A percentile compares a stretch with the other conserved stretches of the same genome.
phyloP scores from a whole-genome alignment of 139 green algal species.

The Prasinococcaceae sp. region DNA sequence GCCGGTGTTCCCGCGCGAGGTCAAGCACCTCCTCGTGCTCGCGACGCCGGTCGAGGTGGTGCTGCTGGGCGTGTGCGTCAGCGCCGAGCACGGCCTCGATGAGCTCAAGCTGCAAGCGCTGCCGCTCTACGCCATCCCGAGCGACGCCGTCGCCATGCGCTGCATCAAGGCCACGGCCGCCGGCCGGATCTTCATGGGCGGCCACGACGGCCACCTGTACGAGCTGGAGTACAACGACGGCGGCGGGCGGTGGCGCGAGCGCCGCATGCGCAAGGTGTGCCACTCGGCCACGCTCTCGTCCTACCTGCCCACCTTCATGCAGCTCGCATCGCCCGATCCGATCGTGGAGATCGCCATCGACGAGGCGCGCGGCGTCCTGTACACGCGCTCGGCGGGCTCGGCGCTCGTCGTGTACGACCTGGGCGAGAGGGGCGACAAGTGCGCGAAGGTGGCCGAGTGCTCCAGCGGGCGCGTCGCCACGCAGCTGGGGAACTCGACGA shows the following conservation, averaged over 20 bases:
- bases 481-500: conserved; percentile 21
- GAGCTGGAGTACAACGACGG: conserved; percentile 63
- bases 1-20: conserved; percentile 74
- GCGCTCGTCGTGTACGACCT: conserved; percentile 75
- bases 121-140: conserved; percentile 57
- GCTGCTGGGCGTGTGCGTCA: conserved; percentile 65
- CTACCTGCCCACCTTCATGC: conserved; percentile 42
- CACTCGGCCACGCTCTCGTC: conserved; percentile 14
- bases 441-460: conserved; percentile 47
- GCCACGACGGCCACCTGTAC: conserved; percentile 79
- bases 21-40: conserved; percentile 80
- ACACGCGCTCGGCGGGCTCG: conserved; percentile 47
- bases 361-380: conserved; percentile 62
- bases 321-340: conserved; percentile 24
- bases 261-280: conserved; percentile 53
- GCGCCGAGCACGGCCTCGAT: neutral
- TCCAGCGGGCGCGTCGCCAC: conserved; percentile 30
- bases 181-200: conserved; percentile 82
- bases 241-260: conserved; percentile 44
- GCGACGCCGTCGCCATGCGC: conserved; percentile 67
- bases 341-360: conserved; percentile 64
- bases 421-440: conserved; percentile 31
- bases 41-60: conserved; percentile 76
- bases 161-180: conserved; percentile 31
- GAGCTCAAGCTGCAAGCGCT: conserved; percentile 60